phyloP scores from a whole-genome alignment of 2,329 filamentous ascomycete genomes.

The Esteya vermicola region DNA sequence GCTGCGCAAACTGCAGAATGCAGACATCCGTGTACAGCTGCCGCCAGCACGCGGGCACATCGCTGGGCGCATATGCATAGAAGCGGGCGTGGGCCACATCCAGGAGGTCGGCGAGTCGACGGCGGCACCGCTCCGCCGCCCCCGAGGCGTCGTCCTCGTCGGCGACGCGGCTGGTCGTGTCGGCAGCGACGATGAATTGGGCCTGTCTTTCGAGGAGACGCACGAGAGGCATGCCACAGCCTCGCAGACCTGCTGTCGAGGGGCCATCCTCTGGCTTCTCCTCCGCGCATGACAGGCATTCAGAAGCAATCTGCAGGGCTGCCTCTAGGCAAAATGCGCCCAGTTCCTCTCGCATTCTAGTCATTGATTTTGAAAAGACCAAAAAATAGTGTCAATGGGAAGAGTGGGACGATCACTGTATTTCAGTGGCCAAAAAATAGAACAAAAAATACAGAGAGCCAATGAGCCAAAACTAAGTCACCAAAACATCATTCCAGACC shows the following conservation, averaged over 20 bases:
- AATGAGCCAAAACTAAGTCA: background rate
- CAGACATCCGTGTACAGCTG: constrained; percentile 57
- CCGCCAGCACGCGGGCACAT: constrained; percentile 55
- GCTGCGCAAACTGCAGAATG: constrained; percentile 41
- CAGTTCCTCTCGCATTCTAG: background rate
- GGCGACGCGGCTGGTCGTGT: no score
- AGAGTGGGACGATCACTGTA: background rate
- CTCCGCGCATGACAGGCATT: no score
- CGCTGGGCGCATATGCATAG: constrained; percentile 53
- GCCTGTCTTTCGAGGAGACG: constrained; percentile 12
- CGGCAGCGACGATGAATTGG: constrained; percentile 3
- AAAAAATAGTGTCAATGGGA: background rate
- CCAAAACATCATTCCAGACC: background rate
- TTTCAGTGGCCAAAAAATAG: background rate
- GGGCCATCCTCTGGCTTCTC: background rate
- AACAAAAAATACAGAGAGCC: no score
- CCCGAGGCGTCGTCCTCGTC: background rate
- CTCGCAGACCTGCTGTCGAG: background rate
- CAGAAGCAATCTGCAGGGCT: constrained; percentile 6
- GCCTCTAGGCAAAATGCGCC: constrained; percentile 7
- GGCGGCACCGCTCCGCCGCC: constrained; percentile 5
- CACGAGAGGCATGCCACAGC: constrained; percentile 12
- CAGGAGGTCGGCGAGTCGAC: constrained; percentile 40
- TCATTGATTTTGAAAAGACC: no score
- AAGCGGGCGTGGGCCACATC: constrained; percentile 50